Evolutionary conservation across 768 basidiomycete species (phyloP).

Genomic region (Lactarius hatsudake): DNA sequence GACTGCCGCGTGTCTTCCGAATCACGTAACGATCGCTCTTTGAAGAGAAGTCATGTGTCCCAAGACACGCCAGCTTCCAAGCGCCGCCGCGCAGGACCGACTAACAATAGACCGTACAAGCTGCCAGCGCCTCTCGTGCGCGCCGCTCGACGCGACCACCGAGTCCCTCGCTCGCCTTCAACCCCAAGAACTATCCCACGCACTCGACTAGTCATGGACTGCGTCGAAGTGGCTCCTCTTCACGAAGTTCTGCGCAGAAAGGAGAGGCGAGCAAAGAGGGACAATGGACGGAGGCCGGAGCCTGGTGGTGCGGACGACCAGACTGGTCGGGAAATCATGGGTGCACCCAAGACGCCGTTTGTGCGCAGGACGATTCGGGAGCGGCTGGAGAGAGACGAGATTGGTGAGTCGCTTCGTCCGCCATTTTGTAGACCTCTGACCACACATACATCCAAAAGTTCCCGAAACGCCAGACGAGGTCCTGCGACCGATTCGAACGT

Average conservation of each 20-base stretch:
- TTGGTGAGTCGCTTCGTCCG: slow-evolving; percentile 1
- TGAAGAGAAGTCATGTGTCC: not conserved
- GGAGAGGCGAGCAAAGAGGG: not conserved
- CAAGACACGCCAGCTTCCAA: slow-evolving; percentile 8
- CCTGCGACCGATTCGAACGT: not conserved
- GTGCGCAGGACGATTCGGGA: slow-evolving; percentile 7
- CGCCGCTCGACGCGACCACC: not conserved
- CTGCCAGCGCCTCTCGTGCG: not conserved
- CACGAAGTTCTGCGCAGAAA: not conserved
- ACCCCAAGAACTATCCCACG: not conserved
- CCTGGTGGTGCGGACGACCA: not conserved
- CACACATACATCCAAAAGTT: not conserved
- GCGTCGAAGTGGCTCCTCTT: slow-evolving; percentile 17
- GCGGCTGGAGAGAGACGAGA: slow-evolving; percentile 13
- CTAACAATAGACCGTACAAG: not conserved
- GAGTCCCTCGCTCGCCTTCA: not conserved
- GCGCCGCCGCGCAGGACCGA: not conserved
- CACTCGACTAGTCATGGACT: slow-evolving; percentile 15
- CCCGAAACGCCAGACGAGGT: slow-evolving; percentile 21
- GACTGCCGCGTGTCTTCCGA: not conserved
- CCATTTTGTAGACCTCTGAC: not conserved
- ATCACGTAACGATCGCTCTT: too few relatives aligned
- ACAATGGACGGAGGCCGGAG: not conserved
- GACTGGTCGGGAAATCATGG: not conserved
- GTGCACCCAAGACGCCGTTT: slow-evolving; percentile 14